Percentiles rank a stretch among this genome's conserved stretches.
Conservation (phyloP, 2,329 filamentous ascomycete genomes). For the Mycogone perniciosa region DNA sequence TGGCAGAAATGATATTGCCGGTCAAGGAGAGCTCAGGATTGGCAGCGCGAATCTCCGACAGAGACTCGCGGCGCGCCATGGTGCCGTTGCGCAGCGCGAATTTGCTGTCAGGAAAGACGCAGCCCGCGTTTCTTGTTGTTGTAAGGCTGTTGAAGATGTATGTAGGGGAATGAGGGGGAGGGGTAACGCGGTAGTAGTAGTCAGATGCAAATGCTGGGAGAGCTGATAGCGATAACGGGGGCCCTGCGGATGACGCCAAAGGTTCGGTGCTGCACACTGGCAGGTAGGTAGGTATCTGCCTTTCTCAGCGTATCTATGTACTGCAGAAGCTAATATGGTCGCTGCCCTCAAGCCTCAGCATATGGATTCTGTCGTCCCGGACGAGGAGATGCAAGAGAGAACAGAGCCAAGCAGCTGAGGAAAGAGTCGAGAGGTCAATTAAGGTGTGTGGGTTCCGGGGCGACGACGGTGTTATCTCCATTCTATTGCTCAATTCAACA, state of each 20-base stretch:
- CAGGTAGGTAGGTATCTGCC: no score
- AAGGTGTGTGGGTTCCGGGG: not conserved
- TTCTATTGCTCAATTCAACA: constrained; percentile 3
- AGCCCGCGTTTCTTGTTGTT: not conserved
- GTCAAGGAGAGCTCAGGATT: constrained; percentile 53
- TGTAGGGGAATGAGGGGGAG: constrained; percentile 4
- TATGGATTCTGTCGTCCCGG: no score
- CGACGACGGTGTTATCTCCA: constrained; percentile 6
- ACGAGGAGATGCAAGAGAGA: no score
- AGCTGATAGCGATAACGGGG: no score
- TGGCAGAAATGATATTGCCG: constrained; percentile 61
- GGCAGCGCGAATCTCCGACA: constrained; percentile 49
- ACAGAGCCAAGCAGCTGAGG: no score
- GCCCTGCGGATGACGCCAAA: no score
- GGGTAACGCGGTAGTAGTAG: not conserved
- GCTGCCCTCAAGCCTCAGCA: no score
- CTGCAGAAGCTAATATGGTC: no score
- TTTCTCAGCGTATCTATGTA: no score
- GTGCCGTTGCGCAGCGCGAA: constrained; percentile 18
- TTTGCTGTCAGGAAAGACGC: not conserved
- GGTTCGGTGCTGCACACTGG: no score
- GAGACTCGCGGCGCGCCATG: constrained; percentile 43
- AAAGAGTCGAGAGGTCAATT: no score
- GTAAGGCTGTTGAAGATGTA: not conserved
- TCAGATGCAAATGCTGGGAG: no score